Evolutionary conservation across 2,329 filamentous ascomycete genomes (phyloP).

Genomic region (Penicillium decumbens): DNA sequence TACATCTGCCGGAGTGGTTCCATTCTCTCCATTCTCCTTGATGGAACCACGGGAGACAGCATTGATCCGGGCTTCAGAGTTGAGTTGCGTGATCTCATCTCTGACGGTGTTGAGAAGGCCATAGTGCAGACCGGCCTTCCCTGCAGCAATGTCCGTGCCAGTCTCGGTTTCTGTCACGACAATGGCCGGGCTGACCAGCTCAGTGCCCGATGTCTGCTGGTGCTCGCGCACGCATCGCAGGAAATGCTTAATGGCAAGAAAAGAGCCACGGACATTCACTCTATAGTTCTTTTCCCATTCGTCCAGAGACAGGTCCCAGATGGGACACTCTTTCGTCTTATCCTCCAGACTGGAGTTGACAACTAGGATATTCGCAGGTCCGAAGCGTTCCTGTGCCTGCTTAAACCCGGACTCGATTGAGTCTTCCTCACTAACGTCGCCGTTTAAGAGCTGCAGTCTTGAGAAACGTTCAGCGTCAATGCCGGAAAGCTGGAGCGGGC

Average conservation of each 20-base stretch:
- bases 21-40: slow-evolving; percentile 36
- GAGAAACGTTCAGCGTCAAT: slow-evolving; percentile 27
- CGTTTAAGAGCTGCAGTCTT: slow-evolving; percentile 41
- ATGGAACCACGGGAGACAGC: slow-evolving; percentile 50
- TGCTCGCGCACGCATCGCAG: slow-evolving; percentile 40
- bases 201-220: slow-evolving; percentile 38
- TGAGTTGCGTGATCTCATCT: slow-evolving; percentile 53
- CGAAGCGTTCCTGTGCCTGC: slow-evolving; percentile 44
- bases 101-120: slow-evolving; percentile 51
- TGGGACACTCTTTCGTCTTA: slow-evolving; percentile 45
- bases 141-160: slow-evolving; percentile 47
- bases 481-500: slow-evolving; percentile 32
- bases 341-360: slow-evolving; percentile 53
- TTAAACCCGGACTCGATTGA: slow-evolving; percentile 43
- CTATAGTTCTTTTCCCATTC: slow-evolving; percentile 51
- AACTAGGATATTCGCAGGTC: slow-evolving; percentile 51
- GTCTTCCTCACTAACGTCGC: slow-evolving; percentile 48
- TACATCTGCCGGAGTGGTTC: slow-evolving; percentile 48
- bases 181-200: slow-evolving; percentile 50
- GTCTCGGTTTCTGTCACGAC: slow-evolving; percentile 53
- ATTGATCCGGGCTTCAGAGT: slow-evolving; percentile 50
- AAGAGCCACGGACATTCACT: slow-evolving; percentile 51
- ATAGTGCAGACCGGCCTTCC: slow-evolving; percentile 51
- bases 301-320: slow-evolving; percentile 52
- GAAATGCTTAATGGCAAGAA: slow-evolving; percentile 55